phyloP scores from a whole-genome alignment of 2,329 filamentous ascomycete genomes.

The Blastomyces parvus region DNA sequence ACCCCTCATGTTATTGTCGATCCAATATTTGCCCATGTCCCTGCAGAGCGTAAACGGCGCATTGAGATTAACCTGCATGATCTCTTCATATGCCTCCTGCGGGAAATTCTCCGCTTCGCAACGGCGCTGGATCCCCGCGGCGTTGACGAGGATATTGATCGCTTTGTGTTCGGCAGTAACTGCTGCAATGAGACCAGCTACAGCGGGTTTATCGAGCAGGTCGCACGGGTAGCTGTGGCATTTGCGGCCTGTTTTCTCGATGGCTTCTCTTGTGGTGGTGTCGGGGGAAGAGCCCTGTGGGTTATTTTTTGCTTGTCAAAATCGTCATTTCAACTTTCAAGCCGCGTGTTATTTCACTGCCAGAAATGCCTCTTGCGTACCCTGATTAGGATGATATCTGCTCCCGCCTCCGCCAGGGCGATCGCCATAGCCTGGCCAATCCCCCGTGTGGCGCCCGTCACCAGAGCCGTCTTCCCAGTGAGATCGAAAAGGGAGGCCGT shows the following conservation, averaged over 20 bases:
- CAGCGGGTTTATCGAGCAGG: constrained; percentile 32
- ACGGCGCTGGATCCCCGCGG: constrained; percentile 73
- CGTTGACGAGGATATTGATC: constrained; percentile 73
- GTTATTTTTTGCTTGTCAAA: no score
- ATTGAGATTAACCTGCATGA: constrained; percentile 78
- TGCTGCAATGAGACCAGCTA: constrained; percentile 33
- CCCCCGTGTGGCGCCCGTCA: constrained; percentile 25
- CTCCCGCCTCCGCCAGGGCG: constrained; percentile 27
- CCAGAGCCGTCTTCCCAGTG: constrained; percentile 22
- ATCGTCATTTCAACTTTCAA: neutral
- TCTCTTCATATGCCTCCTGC: constrained; percentile 64
- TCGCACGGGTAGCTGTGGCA: constrained; percentile 37
- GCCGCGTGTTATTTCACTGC: no score
- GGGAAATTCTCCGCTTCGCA: constrained; percentile 68
- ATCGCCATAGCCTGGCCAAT: constrained; percentile 27
- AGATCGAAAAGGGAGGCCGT: constrained; percentile 11
- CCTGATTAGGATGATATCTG: constrained; percentile 23
- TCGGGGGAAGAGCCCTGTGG: constrained; percentile 26
- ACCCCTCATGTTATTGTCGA: constrained; percentile 52
- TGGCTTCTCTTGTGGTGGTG: constrained; percentile 34
- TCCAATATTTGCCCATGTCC: constrained; percentile 70
- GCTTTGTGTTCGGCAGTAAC: constrained; percentile 32
- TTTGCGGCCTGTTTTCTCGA: constrained; percentile 32
- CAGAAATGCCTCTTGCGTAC: neutral
- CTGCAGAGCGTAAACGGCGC: constrained; percentile 69